These are phyloP conservation scores for Penicillium chermesinum DNA, from an alignment of 495 filamentous ascomycete genomes.

Conservation along the genomic window DNA sequence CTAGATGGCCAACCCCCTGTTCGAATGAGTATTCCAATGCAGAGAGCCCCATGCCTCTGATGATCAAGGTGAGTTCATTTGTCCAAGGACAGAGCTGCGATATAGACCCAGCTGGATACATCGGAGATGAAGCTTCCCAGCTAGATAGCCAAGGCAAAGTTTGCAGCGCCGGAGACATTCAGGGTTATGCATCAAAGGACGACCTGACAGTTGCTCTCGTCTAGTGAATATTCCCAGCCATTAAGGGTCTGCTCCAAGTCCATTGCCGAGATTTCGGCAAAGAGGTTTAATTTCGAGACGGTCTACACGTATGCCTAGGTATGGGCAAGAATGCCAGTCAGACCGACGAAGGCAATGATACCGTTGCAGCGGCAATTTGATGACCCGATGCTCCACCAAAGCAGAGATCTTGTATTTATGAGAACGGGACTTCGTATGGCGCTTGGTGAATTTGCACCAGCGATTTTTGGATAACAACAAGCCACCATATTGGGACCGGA, in stretches of 20 bases:
- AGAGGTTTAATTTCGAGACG: slow-evolving; percentile 8
- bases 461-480: slow-evolving; percentile 35
- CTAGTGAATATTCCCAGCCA: slow-evolving; percentile 23
- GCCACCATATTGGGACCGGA: slow-evolving; percentile 35
- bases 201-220: slow-evolving; percentile 19
- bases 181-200: slow-evolving; percentile 19
- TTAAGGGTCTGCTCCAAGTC: slow-evolving; percentile 20
- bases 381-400: background rate
- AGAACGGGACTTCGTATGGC: slow-evolving; percentile 39
- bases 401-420: slow-evolving; percentile 15
- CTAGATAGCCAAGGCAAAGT: slow-evolving; percentile 35
- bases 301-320: slow-evolving; percentile 35
- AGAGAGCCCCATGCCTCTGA: slow-evolving; percentile 53
- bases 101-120: slow-evolving; percentile 25
- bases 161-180: slow-evolving; percentile 26
- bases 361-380: slow-evolving; percentile 15
- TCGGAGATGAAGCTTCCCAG: slow-evolving; percentile 30
- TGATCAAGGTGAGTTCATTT: slow-evolving; percentile 30
- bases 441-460: slow-evolving; percentile 30
- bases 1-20: slow-evolving; percentile 17
- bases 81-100: background rate
- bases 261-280: background rate
- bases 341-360: slow-evolving; percentile 31
- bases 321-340: slow-evolving; percentile 36
- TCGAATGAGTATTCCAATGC: slow-evolving; percentile 36